Conservation (phyloP, 768 basidiomycete species). For the Suillus bovinus region DNA sequence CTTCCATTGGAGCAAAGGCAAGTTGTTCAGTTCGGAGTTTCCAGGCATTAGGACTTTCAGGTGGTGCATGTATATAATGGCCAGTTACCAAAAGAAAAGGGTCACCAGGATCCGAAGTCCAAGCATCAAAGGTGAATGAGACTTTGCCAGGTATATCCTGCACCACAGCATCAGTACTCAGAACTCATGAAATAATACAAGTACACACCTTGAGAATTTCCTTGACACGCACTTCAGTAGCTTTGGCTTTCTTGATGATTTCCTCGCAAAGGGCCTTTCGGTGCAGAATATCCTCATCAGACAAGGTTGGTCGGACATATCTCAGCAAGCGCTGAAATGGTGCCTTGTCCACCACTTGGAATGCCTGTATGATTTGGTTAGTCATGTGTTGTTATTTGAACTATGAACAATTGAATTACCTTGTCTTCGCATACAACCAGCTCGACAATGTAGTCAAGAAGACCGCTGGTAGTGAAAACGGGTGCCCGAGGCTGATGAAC, state of each 20-base stretch:
- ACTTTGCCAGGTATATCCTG: constrained; percentile 1
- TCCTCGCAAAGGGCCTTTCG: neutral
- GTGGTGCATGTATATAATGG: constrained; percentile 14
- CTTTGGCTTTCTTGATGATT: neutral
- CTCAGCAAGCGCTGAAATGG: neutral
- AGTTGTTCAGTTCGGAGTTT: constrained; percentile 9
- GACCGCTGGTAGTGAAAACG: neutral
- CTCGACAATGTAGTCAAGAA: neutral
- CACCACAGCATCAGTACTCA: too few relatives aligned
- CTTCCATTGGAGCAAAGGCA: constrained; percentile 10
- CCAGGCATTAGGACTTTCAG: constrained; percentile 8
- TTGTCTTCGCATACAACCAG: neutral
- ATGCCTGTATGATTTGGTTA: neutral
- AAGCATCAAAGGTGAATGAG: constrained; percentile 17
- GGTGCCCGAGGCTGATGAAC: neutral
- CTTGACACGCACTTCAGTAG: neutral
- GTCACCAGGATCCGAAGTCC: constrained; percentile 17
- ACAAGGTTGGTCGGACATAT: neutral
- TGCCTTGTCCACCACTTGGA: constrained; percentile 1
- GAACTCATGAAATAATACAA: too few relatives aligned
- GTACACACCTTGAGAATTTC: neutral
- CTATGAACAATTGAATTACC: neutral
- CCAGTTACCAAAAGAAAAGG: constrained; percentile 21
- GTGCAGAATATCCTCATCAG: constrained; percentile 2
- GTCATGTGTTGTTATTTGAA: neutral